Evolutionary conservation across 129 eudicot species (phyloP).

Genomic region (Flaveria linearis): DNA sequence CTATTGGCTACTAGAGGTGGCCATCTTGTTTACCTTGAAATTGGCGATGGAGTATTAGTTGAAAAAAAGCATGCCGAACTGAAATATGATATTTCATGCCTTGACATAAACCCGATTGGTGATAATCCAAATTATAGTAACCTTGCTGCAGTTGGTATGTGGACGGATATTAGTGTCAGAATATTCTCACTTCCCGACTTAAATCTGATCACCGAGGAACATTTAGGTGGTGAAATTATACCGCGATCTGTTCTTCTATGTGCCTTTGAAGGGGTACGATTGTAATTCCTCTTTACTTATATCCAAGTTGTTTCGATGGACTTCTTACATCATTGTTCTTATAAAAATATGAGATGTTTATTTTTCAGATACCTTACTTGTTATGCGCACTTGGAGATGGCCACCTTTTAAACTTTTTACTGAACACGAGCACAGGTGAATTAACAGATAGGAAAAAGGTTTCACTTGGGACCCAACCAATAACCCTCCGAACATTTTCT

Average conservation of each 20-base stretch:
- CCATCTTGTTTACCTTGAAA: slow-evolving; percentile 87
- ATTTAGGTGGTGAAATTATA: slow-evolving; percentile 92
- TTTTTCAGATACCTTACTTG: slow-evolving; percentile 79
- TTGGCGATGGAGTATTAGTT: slow-evolving; percentile 75
- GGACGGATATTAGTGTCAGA: slow-evolving; percentile 92
- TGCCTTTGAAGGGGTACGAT: slow-evolving; percentile 91
- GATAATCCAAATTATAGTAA: slow-evolving; percentile 75
- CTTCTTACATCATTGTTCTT: not conserved
- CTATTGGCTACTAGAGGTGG: slow-evolving; percentile 96
- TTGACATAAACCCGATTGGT: slow-evolving; percentile 92
- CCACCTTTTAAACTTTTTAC: slow-evolving; percentile 77
- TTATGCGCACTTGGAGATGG: slow-evolving; percentile 99
- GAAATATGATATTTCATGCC: slow-evolving; percentile 91
- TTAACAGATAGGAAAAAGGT: slow-evolving; percentile 87
- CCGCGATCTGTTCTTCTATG: slow-evolving; percentile 97
- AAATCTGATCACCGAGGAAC: slow-evolving; percentile 75
- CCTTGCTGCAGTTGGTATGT: slow-evolving; percentile 98
- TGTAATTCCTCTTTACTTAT: not conserved
- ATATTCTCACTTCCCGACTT: slow-evolving; percentile 91
- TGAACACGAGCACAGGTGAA: slow-evolving; percentile 69
- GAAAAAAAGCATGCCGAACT: slow-evolving; percentile 70
- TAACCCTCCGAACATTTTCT: slow-evolving; percentile 79
- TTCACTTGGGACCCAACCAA: slow-evolving; percentile 92
- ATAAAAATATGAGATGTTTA: slow-evolving; percentile 1
- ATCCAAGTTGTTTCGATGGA: not conserved